These are phyloP conservation scores for Irpex sp. DNA, from an alignment of 1,284 basidiomycete species.

Conservation along the genomic window DNA sequence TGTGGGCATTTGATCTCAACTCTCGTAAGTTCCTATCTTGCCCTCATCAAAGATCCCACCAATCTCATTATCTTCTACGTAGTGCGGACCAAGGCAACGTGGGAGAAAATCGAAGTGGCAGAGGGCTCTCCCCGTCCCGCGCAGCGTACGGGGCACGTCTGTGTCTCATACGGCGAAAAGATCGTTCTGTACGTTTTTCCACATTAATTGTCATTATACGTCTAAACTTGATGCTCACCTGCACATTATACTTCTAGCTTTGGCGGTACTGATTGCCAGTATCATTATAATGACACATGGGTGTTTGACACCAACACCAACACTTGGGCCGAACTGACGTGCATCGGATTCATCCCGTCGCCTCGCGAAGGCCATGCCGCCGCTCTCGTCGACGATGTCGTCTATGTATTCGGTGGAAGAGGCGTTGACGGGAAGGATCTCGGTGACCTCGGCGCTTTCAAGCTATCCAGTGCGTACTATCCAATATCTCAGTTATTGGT, in stretches of 20 bases:
- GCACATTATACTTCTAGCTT: conserved; percentile 55
- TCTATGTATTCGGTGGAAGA: conserved; percentile 97
- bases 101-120: conserved; percentile 76
- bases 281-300: conserved; percentile 99
- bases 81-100: conserved; percentile 73
- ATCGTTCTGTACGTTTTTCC: conserved; percentile 70
- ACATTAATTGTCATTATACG: background rate
- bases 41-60: conserved; percentile 7
- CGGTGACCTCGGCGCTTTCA: conserved; percentile 94
- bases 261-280: conserved; percentile 97
- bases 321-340: conserved; percentile 90
- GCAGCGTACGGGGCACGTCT: conserved; percentile 90
- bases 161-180: conserved; percentile 82
- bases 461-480: conserved; percentile 78
- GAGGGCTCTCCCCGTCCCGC: conserved; percentile 69
- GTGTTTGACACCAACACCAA: conserved; percentile 83
- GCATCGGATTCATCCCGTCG: conserved; percentile 96
- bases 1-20: conserved; percentile 97
- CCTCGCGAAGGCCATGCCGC: conserved; percentile 97
- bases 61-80: conserved; percentile 4
- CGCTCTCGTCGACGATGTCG: conserved; percentile 94
- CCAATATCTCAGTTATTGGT: background rate
- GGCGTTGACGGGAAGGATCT: conserved; percentile 98
- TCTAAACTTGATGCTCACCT: conserved; percentile 6
- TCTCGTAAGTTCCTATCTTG: conserved; percentile 58